Percentiles rank a stretch among this genome's conserved stretches.
Evolutionary conservation across 495 filamentous ascomycete genomes (phyloP).

Genomic region (Penicillium pulvis): DNA sequence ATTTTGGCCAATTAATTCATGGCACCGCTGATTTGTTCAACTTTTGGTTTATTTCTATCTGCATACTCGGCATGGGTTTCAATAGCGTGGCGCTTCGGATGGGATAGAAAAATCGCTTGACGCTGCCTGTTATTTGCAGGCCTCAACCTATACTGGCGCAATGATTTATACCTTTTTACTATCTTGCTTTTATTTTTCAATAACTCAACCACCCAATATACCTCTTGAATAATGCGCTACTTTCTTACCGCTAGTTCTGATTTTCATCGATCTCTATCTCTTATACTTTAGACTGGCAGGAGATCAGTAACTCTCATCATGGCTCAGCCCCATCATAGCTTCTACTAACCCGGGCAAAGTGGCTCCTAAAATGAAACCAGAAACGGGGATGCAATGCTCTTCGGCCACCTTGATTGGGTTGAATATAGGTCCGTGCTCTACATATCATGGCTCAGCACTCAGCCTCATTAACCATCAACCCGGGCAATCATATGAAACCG

Average conservation of each 20-base stretch:
- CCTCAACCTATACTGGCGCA: background rate
- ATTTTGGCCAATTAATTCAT: background rate
- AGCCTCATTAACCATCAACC: too few species aligned
- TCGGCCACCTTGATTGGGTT: too few species aligned
- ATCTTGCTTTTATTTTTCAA: background rate
- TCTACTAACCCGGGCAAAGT: too few species aligned
- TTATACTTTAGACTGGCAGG: background rate
- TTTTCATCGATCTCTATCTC: background rate
- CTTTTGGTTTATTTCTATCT: background rate
- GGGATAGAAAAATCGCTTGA: conserved; percentile 15
- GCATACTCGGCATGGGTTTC: background rate
- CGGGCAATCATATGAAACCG: too few species aligned
- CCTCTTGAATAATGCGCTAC: background rate
- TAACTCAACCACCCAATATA: background rate
- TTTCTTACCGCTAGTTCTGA: background rate
- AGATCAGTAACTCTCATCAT: too few species aligned
- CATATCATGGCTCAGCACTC: too few species aligned
- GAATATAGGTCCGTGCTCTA: too few species aligned
- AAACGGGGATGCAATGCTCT: too few species aligned
- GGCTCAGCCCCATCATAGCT: too few species aligned
- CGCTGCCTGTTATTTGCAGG: conserved; percentile 1
- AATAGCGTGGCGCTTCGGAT: conserved; percentile 23
- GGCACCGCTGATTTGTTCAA: background rate
- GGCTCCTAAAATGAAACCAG: too few species aligned
- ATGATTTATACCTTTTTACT: background rate